A percentile compares a stretch with the other conserved stretches of the same genome.
Conservation (phyloP, 306 rosid species). For the Castanea sativa region DNA sequence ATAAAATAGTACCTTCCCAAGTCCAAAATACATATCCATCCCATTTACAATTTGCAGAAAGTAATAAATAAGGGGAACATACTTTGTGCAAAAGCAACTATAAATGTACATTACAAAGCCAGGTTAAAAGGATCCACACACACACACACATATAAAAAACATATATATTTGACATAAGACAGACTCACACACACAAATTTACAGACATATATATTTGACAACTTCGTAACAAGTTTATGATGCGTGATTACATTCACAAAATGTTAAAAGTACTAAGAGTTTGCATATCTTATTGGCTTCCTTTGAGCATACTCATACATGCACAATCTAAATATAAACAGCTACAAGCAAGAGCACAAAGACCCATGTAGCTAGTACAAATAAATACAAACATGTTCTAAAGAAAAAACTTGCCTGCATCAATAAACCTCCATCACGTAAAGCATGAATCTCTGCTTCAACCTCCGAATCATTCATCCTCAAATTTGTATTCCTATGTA, state of each 20-base stretch:
- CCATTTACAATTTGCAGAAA: neutral
- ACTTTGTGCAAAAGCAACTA: too few relatives aligned
- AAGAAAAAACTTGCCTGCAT: constrained; percentile 86
- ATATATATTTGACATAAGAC: neutral
- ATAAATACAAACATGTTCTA: constrained; percentile 13
- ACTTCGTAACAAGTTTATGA: neutral
- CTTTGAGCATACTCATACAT: neutral
- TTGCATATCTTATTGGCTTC: neutral
- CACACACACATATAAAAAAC: neutral
- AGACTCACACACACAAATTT: neutral
- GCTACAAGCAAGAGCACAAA: neutral
- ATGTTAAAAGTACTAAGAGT: constrained; percentile 3
- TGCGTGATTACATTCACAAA: neutral
- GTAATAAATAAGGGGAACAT: neutral
- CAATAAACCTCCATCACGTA: constrained; percentile 97
- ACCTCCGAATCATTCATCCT: constrained; percentile 75
- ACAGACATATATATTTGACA: neutral
- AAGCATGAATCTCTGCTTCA: constrained; percentile 95
- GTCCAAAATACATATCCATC: neutral
- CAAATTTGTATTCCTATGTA: too few relatives aligned
- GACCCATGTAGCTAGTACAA: neutral
- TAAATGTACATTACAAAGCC: neutral
- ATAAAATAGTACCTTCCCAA: neutral
- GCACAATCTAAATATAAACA: neutral
- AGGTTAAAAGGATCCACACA: neutral